Evolutionary conservation across 2,329 filamentous ascomycete genomes (phyloP).

Genomic region (Teratosphaeria viscida): DNA sequence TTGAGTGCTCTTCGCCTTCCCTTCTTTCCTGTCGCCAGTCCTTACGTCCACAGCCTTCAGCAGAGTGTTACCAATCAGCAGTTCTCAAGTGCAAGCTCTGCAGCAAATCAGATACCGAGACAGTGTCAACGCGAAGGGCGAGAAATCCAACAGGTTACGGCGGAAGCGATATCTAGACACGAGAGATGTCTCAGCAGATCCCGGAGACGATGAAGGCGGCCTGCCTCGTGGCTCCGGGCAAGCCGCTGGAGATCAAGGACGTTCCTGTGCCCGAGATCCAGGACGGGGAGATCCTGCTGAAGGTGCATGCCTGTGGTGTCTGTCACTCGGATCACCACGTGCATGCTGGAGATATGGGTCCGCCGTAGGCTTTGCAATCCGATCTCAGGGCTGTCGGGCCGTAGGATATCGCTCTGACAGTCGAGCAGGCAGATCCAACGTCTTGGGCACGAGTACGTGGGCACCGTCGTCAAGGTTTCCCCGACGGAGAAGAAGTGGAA

Average conservation of each 20-base stretch:
- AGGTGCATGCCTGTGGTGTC: conserved; percentile 61
- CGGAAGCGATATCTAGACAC: not conserved
- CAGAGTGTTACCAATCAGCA: not conserved
- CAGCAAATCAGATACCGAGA: not conserved
- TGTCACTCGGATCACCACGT: conserved; percentile 52
- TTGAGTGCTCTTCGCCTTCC: not conserved
- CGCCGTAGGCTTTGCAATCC: conserved; percentile 28
- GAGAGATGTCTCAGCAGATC: conserved; percentile 3
- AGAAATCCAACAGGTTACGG: not conserved
- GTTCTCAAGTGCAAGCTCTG: not conserved
- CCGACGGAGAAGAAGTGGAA: conserved; percentile 47
- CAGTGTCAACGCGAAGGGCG: not conserved
- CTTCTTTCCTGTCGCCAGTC: not conserved
- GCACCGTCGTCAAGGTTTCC: conserved; percentile 50
- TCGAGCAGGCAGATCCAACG: conserved; percentile 28
- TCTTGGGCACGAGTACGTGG: conserved; percentile 60
- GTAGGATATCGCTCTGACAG: not conserved
- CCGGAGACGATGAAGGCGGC: conserved; percentile 60
- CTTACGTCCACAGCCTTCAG: not conserved
- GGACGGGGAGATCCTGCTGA: conserved; percentile 54
- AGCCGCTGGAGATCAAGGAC: conserved; percentile 49
- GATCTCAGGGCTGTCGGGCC: not conserved
- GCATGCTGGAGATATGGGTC: conserved; percentile 41
- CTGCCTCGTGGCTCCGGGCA: conserved; percentile 44
- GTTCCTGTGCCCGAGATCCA: conserved; percentile 47